Conservation (phyloP, 805 yeast species). For the Geotrichum ghanense region DNA sequence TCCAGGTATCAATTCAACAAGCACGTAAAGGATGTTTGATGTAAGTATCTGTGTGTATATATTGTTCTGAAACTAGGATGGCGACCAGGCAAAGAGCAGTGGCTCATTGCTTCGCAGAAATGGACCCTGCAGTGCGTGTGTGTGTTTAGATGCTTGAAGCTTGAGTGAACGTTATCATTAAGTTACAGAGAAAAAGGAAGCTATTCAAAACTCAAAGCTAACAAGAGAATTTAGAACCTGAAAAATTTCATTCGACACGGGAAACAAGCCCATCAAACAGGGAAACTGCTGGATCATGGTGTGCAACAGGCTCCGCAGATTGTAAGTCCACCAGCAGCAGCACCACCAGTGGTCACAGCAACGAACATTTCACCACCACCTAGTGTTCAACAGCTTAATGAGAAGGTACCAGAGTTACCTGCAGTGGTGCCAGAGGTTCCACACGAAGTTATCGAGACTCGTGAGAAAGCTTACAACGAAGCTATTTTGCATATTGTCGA, state of each 20-base stretch:
- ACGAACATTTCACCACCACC: background rate
- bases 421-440: no score
- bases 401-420: background rate
- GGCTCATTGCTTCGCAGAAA: no score
- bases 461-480: conserved; percentile 23
- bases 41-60: background rate
- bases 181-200: no score
- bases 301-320: background rate
- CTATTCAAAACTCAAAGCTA: no score
- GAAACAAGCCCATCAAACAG: conserved; percentile 39
- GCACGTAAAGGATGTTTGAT: no score
- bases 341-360: background rate
- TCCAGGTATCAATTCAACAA: no score
- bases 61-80: no score
- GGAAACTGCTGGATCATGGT: conserved; percentile 1
- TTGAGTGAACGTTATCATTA: no score
- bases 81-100: no score
- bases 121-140: no score
- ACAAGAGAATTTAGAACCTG: conserved; percentile 30
- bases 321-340: background rate
- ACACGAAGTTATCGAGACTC: no score
- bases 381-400: background rate
- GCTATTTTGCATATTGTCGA: conserved; percentile 30
- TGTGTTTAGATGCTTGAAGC: no score
- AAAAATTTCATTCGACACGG: conserved; percentile 56